Evolutionary conservation across 345 rosid genomes (phyloP), one percentile per base, ranked within the genome.

Genomic region (Gossypioides kirkii): DNA sequence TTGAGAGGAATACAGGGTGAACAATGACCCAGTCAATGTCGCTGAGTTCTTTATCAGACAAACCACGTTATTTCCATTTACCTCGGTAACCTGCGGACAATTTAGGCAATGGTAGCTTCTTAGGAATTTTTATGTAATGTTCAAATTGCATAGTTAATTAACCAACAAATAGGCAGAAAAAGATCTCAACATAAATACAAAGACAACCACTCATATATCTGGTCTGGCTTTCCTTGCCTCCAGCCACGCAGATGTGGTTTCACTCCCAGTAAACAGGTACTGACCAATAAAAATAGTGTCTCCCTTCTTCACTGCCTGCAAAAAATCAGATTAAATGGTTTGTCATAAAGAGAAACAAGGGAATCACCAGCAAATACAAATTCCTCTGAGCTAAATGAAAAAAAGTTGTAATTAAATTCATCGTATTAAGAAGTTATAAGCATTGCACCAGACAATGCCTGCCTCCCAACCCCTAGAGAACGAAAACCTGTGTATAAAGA

Each of bases 241-340:
- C 64, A 91, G 90, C 98, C 97, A 95, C 0, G 91, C 99, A 59
- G 99, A 92, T 74, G 98, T 92, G 66, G 98, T 91, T 84, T 95
- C 99, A 83, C 97, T 92, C 62, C 99, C 98, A 53, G 99, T 91
- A 86, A 95, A 95, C 45, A 92, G 81, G 87, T 95, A 91, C 26
- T 92, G 99, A 53, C 99, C 99, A 58, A 89, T 69, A 74, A 92
- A 95, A 80, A 92, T 91, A 75, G 99, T 95, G 81, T 95, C 99
- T 69, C 99, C 98, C 36, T 80, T 82, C 74, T 92, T 95, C 76
- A 95, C 98, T 23, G 93, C 89, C 98, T 92, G 87, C 71, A 79
- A 83, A 82, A 82, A 79, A 74, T 58, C 77, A 82, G 76, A 80
- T 43, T 26, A 55, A 7, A 72, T 56, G 28, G 36, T 38, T 53